Evolutionary conservation across 2,329 filamentous ascomycete genomes (phyloP).

Genomic region (Colletotrichum sublineola): DNA sequence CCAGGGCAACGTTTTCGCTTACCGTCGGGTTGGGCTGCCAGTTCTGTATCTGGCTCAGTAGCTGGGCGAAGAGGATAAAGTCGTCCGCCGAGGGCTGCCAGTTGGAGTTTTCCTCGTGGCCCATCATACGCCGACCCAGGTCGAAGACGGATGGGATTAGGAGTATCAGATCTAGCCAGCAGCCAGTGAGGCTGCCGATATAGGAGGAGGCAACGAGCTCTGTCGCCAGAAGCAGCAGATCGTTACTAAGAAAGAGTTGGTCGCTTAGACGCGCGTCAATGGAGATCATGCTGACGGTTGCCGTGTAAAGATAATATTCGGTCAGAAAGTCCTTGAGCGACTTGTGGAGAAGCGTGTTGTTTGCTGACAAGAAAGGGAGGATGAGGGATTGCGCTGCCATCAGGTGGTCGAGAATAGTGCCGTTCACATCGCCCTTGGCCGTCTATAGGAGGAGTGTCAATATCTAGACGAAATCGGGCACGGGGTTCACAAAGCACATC

Average conservation of each 20-base stretch:
- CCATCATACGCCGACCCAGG: slow-evolving; percentile 56
- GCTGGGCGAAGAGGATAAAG: slow-evolving; percentile 57
- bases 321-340: slow-evolving; percentile 60
- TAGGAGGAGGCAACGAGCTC: slow-evolving; percentile 50
- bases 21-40: slow-evolving; percentile 55
- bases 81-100: slow-evolving; percentile 53
- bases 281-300: slow-evolving; percentile 62
- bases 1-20: slow-evolving; percentile 54
- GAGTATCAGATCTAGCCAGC: slow-evolving; percentile 55
- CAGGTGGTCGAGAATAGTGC: slow-evolving; percentile 61
- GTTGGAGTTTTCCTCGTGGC: slow-evolving; percentile 44
- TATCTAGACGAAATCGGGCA: background rate
- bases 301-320: slow-evolving; percentile 63
- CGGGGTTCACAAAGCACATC: background rate
- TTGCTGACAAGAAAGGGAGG: slow-evolving; percentile 52
- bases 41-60: slow-evolving; percentile 57
- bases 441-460: slow-evolving; percentile 46
- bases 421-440: slow-evolving; percentile 59
- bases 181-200: slow-evolving; percentile 54
- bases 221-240: slow-evolving; percentile 50
- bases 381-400: slow-evolving; percentile 59
- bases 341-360: slow-evolving; percentile 50
- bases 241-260: slow-evolving; percentile 49
- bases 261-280: slow-evolving; percentile 51
- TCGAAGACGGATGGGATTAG: slow-evolving; percentile 57